Base-by-base conservation (phyloP, 768 basidiomycete genomes). In the Boletus fagicola region DNA sequence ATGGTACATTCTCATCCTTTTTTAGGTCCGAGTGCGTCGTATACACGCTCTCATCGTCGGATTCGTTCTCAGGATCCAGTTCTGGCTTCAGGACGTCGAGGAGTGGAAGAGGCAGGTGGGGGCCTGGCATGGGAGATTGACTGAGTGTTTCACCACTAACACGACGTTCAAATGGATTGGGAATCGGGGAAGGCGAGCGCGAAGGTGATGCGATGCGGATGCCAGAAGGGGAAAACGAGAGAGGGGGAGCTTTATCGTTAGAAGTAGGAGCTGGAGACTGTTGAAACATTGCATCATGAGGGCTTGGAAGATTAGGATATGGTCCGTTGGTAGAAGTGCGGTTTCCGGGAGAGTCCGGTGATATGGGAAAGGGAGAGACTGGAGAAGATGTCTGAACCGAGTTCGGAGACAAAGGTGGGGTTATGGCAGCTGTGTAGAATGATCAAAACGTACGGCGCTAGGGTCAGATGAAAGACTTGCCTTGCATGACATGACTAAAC, bases 161-260 rank as follows among this genome's bases (percentile, higher is more conserved):
- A 91, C 94, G 74, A 91, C 91, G 74, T 85, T 80, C 66, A 86
- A 96, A 69, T 88, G 96, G 68, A 92, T 91, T 80, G 87, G 96
- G 93, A 90, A 97, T 68, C 1, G 67, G 69, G 9, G 71, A 72
- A 51, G 69, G 71, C n/a, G 67, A 62, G 31, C 60, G 66, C 3
- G 75, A 65, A 36, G 69, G 62, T 5, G 67, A 70, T 20, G 64
- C 72, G 39, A 75, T 65, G 54, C 63, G 65, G 30, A 72, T 55
- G 28, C 18, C 49, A 31, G 60, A 59, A 47, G 65, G 51, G 20
- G 73, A 64, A 20, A 72, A 63, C 0, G 62, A 31, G 18, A 58
- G 65, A 33, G 59, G 57, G 16, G 12, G 45, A 16, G 15, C 28
- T 49, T 72, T 72, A 35, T 67, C 62, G 20, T 58, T 56, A 4